Evolutionary conservation across 2,329 filamentous ascomycete species (phyloP), one percentile per base, ranked within the genome.

Genomic region (Apiospora phragmitis): DNA sequence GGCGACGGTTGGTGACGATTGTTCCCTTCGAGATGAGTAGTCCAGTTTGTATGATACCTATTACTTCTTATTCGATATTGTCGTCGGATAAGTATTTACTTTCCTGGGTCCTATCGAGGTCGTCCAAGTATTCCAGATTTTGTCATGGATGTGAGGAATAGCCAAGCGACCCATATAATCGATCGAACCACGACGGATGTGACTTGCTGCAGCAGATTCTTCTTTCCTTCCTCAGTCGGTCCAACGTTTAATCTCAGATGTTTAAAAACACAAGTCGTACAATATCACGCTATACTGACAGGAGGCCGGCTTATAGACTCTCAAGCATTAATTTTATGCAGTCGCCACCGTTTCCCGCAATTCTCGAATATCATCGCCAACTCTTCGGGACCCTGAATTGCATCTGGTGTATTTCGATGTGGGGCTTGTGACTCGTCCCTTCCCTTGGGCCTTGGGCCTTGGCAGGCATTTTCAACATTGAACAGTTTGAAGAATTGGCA

Each of bases 121-220:
- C 9, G 32, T n/a, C 8, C 8, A 41, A 41, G 38, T 38, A 21
- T 62, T 3, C 18, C 14, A 38, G 18, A 62, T 24, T 62, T 62
- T 62, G 18, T 38, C 32, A 38, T n/a, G 9, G 55, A 62, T 35
- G 55, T 38, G 32, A 62, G 11, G 32, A 8, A 62, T 12, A 3
- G 18, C 16, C n/a, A 62, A 62, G 55, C 32, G 55, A 32, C 55
- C 55, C 55, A 62, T 62, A 62, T 38, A 62, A 38, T 21, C 9
- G 35, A 62, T 62, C 55, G 55, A 62, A 62, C 55, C 29, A 62
- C 55, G 55, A 62, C 29, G 18, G 55, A 62, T 38, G 55, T 38
- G 32, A 62, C 11, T 62, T 32, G 29, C 55, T 62, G 32, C 21
- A 62, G 32, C 55, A 18, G 51, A 7, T 38, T 38, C 55, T 62